Conservation (phyloP, 352 stramenopile species). For the Albugo laibachii region DNA sequence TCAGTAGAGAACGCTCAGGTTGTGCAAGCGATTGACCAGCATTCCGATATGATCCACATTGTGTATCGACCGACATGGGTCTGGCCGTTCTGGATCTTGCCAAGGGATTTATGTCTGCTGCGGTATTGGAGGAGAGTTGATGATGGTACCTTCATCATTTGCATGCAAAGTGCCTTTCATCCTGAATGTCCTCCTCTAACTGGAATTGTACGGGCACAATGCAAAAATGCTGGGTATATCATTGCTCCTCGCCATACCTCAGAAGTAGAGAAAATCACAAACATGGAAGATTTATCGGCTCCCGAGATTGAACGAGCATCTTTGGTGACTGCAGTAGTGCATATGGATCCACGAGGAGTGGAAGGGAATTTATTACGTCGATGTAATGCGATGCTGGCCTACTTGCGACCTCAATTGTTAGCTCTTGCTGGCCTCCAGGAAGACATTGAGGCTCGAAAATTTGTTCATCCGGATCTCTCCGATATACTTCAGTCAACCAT, state of each 20-base stretch:
- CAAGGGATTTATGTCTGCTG: slow-evolving; percentile 40
- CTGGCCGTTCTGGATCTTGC: slow-evolving; percentile 50
- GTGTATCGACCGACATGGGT: slow-evolving; percentile 61
- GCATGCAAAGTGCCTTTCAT: slow-evolving; percentile 50
- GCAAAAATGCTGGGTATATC: slow-evolving; percentile 38
- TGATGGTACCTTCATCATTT: slow-evolving; percentile 60
- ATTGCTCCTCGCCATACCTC: slow-evolving; percentile 19
- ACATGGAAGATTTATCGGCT: neutral
- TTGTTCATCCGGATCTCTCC: slow-evolving; percentile 41
- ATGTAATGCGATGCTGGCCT: slow-evolving; percentile 28
- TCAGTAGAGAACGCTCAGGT: slow-evolving; percentile 36
- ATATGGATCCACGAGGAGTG: slow-evolving; percentile 23
- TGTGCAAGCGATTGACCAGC: slow-evolving; percentile 57
- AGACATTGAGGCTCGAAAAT: slow-evolving; percentile 58
- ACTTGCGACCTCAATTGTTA: slow-evolving; percentile 35
- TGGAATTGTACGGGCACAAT: slow-evolving; percentile 32
- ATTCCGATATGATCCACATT: slow-evolving; percentile 61
- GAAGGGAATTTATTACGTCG: slow-evolving; percentile 39
- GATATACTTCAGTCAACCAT: slow-evolving; percentile 27
- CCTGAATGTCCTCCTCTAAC: slow-evolving; percentile 47
- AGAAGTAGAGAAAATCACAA: neutral
- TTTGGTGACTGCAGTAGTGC: slow-evolving; percentile 49
- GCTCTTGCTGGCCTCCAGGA: slow-evolving; percentile 33
- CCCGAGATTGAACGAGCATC: slow-evolving; percentile 27
- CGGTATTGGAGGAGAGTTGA: slow-evolving; percentile 51